Evolutionary conservation across 805 yeast genomes (phyloP).

Genomic region (Ogataea paraovalis): DNA sequence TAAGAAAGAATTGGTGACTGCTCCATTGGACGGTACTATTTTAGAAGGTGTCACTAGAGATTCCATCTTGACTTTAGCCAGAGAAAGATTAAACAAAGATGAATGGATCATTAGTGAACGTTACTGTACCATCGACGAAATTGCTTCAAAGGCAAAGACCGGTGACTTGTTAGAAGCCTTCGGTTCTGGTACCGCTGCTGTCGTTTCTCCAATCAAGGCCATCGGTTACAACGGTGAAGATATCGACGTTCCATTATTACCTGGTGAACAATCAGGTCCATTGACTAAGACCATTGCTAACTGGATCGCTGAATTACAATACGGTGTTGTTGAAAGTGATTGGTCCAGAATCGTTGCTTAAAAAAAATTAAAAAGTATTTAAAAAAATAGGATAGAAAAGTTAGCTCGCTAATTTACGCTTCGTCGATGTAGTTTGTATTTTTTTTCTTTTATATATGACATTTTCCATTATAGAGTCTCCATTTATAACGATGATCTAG

Average conservation of each 20-base stretch:
- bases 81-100: conserved; percentile 64
- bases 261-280: conserved; percentile 75
- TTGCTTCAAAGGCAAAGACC: conserved; percentile 67
- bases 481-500: background rate
- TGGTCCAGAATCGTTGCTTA: conserved; percentile 40
- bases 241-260: conserved; percentile 73
- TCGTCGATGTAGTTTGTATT: background rate
- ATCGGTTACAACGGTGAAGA: conserved; percentile 75
- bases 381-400: background rate
- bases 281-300: conserved; percentile 72
- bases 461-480: background rate
- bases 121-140: conserved; percentile 75
- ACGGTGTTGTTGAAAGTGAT: conserved; percentile 72
- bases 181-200: conserved; percentile 97
- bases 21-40: conserved; percentile 96
- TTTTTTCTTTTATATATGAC: background rate
- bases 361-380: background rate
- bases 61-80: conserved; percentile 73
- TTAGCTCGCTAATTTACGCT: background rate
- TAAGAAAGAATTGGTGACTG: conserved; percentile 87
- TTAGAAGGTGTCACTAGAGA: conserved; percentile 96
- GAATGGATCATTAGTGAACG: conserved; percentile 88
- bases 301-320: conserved; percentile 89
- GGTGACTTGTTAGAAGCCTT: conserved; percentile 92
- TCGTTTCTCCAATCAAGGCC: conserved; percentile 88